Base-by-base conservation (phyloP, 2,329 filamentous ascomycete genomes). In the Hansfordia pulvinata region DNA sequence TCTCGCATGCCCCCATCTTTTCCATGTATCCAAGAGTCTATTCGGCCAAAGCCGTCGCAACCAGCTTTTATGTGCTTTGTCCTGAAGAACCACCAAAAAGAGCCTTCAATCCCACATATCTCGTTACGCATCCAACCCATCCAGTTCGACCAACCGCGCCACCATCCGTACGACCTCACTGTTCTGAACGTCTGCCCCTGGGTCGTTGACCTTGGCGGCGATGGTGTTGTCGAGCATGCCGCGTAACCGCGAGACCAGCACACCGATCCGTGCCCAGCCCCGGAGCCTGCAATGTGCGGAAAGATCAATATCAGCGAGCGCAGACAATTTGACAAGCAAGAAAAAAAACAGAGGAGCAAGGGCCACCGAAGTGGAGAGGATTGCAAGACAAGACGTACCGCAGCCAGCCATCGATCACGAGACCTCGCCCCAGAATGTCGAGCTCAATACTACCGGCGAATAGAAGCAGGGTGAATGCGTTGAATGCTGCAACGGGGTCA, bases 221-320 rank as follows among this genome's bases (percentile, higher is more conserved):
- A 98, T 69, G 34, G 92, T 63, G 37, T 77, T 72, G 56, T 98
- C 90, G 28, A 98, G 64, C 75, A 96, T 81, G 30, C 75, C 74
- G 35, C 90, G 67, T 38, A 98, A 53, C 35, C 88, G 64, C 23
- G 78, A 81, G 3, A 93, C 78, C 38, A 98, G 52, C 9, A 96
- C 88, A 17, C 88, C 90, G 35, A 98, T 90, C 24, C 90, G 70
- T 2, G 90, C 88, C 90, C 90, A 98, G 1, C 90, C 90, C 14
- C 84, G 68, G 17, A 98, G 57, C 19, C 44, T 50, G 10, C 23
- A 69, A 52, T 18, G 8, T 18, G 4, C 6, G 4, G 15, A 6
- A 8, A 4, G 11, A 14, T 14, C 6, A 8, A 14, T 7, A 5
- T 23, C 15, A 11, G 10, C 24, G 4, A 20, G 31, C 14, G 23